phyloP scores from a whole-genome alignment of 202 grass and related monocot species.

The Musa balbisiana region DNA sequence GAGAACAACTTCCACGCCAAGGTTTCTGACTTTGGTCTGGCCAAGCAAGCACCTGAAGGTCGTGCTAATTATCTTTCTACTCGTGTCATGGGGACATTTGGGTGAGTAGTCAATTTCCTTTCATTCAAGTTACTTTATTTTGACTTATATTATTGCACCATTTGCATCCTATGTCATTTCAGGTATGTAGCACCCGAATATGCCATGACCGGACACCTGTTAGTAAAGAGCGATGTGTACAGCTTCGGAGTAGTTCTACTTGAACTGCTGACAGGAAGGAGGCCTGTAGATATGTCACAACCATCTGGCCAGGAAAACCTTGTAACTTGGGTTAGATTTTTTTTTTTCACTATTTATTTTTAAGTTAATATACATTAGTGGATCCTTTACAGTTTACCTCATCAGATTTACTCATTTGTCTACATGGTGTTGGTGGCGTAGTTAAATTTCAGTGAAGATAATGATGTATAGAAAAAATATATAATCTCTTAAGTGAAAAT shows the following conservation, averaged over 20 bases:
- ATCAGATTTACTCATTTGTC: neutral
- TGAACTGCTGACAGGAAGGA: slow-evolving; percentile 80
- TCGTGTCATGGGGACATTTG: slow-evolving; percentile 99
- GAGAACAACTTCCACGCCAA: slow-evolving; percentile 96
- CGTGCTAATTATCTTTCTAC: slow-evolving; percentile 88
- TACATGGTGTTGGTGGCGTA: no score
- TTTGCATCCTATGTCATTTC: slow-evolving; percentile 20
- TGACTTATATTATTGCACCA: slow-evolving; percentile 29
- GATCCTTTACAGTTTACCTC: neutral
- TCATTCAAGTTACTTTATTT: slow-evolving; percentile 14
- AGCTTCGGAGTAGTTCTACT: slow-evolving; percentile 98
- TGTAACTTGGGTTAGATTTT: slow-evolving; percentile 82
- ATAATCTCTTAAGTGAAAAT: neutral
- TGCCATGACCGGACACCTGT: slow-evolving; percentile 97
- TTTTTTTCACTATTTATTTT: slow-evolving; percentile 15
- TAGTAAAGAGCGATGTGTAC: slow-evolving; percentile 99
- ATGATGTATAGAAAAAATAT: no score
- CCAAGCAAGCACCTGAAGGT: slow-evolving; percentile 94
- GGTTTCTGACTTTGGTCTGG: slow-evolving; percentile 96
- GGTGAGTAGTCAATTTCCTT: slow-evolving; percentile 41
- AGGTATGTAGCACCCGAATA: slow-evolving; percentile 98
- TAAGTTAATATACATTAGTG: slow-evolving; percentile 9
- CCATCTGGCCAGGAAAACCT: slow-evolving; percentile 94
- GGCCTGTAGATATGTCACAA: slow-evolving; percentile 91
- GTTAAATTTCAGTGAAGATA: no score